A percentile compares a stretch with the other conserved stretches of the same genome.
phyloP scores from a whole-genome alignment of 257 asterid genomes.

The Scutellaria galericulata region DNA sequence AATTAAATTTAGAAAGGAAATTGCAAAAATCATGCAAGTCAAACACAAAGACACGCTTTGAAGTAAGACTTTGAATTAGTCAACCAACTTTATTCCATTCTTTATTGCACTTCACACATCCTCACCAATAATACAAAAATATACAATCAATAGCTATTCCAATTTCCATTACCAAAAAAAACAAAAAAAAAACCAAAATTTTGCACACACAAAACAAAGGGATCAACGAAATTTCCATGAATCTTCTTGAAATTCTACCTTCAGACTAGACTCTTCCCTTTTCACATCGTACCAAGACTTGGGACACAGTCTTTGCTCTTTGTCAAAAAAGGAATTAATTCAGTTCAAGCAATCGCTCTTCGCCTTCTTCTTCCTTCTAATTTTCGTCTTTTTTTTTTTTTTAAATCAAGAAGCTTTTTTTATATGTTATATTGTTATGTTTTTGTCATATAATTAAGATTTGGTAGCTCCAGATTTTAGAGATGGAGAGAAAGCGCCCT shows the following conservation, averaged over 20 bases:
- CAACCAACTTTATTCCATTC: conserved; percentile 38
- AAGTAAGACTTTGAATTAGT: conserved; percentile 45
- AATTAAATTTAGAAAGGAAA: too few relatives aligned
- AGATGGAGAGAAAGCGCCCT: conserved; percentile 49
- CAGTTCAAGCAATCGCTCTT: conserved; percentile 28
- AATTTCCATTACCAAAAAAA: conserved; percentile 27
- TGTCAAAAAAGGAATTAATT: neutral
- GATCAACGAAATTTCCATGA: conserved; percentile 41
- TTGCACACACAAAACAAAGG: neutral
- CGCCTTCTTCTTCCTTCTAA: conserved; percentile 11
- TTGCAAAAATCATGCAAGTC: conserved; percentile 2
- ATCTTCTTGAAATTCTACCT: conserved; percentile 42
- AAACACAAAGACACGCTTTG: conserved; percentile 33
- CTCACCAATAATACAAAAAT: conserved; percentile 20
- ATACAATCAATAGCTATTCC: conserved; percentile 7
- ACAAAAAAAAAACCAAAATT: neutral
- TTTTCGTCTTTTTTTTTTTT: neutral
- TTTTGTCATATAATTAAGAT: conserved; percentile 17
- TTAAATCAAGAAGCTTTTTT: neutral
- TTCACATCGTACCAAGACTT: conserved; percentile 44
- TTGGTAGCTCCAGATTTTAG: conserved; percentile 14
- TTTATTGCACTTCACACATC: conserved; percentile 24
- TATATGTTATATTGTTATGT: conserved; percentile 17
- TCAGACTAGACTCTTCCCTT: conserved; percentile 31
- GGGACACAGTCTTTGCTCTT: conserved; percentile 22